Base-by-base conservation (phyloP, 169 alveolate species). In the Eimeria tenella region DNA sequence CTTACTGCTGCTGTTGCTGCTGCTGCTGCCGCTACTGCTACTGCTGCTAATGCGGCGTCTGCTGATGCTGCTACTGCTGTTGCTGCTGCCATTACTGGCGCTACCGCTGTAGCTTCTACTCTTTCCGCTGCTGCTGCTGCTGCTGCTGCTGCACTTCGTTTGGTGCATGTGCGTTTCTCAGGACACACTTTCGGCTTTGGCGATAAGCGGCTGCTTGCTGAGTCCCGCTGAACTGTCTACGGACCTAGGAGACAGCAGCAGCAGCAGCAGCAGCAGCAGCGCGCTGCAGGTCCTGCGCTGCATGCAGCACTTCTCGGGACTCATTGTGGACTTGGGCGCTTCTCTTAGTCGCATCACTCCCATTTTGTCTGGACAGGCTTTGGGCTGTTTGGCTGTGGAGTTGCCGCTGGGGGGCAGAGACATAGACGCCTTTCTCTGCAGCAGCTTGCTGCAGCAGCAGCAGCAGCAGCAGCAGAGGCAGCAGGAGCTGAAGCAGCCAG, bases 301-400 rank as follows among this genome's bases (percentile, higher is more conserved):
- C 56, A 86, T 86, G 93, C 93, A 86, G 82, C 70, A 86, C 82
- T 86, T 86, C 81, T 25, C 93, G 4, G 93, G 93, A 3, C 62
- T 86, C 4, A 8, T 86, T n/a, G n/a, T 86, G 7, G 93, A 86
- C 81, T 5, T 86, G 42, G 93, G 93, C 11, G 50, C 68, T 4
- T 62, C 82, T n/a, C 5, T 52, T 0, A 52, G 52, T 42, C 79
- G 93, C n/a, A 21, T 86, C 4, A 25, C 93, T 23, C 93, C 93
- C 7, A 42, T 86, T 55, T 81, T 86, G 31, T 86, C 81, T 11
- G 93, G 93, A 4, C 70, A 58, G 21, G 63, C 93, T 42, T 10
- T 86, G 10, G 70, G 81, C 63, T 68, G 93, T n/a, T 4, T 86
- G 21, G 75, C 82, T 11, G 19, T 86, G 19, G 93, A 86, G 93